These are phyloP conservation scores for Lasiosphaeria miniovina DNA, from an alignment of 495 filamentous ascomycete species.

Conservation along the genomic window DNA sequence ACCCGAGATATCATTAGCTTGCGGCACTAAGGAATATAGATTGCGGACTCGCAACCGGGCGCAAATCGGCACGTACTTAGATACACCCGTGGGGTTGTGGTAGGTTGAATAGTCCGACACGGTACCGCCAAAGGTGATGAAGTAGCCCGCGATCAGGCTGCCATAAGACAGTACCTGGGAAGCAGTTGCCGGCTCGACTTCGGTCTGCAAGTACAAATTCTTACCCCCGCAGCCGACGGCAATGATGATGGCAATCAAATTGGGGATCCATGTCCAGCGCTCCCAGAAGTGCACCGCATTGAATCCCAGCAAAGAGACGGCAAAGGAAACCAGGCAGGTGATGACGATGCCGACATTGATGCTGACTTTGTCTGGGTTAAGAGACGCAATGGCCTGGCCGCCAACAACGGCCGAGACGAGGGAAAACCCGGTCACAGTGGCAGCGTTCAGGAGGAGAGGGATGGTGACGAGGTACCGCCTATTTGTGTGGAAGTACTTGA, in stretches of 20 bases:
- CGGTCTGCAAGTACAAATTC: constrained; percentile 37
- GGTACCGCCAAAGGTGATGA: constrained; percentile 43
- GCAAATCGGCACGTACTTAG: constrained; percentile 28
- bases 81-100: constrained; percentile 33
- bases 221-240: constrained; percentile 48
- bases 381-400: constrained; percentile 43
- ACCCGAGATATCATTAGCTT: neutral
- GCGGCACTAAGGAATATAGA: neutral
- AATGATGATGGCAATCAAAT: constrained; percentile 48
- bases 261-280: constrained; percentile 56
- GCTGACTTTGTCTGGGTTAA: constrained; percentile 45
- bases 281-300: constrained; percentile 51
- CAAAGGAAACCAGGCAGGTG: constrained; percentile 45
- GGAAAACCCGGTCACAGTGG: constrained; percentile 43
- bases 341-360: constrained; percentile 52
- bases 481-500: constrained; percentile 8
- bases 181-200: constrained; percentile 22
- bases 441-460: constrained; percentile 40
- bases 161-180: constrained; percentile 31
- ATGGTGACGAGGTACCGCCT: constrained; percentile 36
- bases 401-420: constrained; percentile 40
- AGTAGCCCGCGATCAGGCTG: constrained; percentile 41
- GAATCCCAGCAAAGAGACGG: constrained; percentile 51
- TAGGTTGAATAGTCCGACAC: constrained; percentile 44
- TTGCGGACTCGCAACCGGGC: neutral